A percentile compares a stretch with the other conserved stretches of the same genome.
These are phyloP conservation scores for Diaporthe sp. DNA, from an alignment of 2,329 filamentous ascomycete species.

Conservation along the genomic window DNA sequence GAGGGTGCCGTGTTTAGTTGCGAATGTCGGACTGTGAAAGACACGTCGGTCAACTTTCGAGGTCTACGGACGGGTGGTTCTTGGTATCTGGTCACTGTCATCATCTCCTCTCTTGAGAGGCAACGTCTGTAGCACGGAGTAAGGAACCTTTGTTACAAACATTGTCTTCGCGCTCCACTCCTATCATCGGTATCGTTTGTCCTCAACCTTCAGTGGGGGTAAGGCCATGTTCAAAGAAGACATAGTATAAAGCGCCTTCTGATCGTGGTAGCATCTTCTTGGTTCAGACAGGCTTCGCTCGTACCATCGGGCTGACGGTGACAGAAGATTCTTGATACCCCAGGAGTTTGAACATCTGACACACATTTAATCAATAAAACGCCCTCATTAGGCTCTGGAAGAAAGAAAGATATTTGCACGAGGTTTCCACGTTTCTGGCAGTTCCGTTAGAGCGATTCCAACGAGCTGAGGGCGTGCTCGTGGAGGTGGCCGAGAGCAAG, in stretches of 20 bases:
- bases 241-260: background rate
- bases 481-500: background rate
- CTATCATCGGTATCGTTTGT: background rate
- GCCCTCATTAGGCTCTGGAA: background rate
- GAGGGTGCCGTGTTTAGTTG: background rate
- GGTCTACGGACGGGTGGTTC: background rate
- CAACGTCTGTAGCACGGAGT: background rate
- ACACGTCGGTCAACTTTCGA: background rate
- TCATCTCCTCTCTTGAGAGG: background rate
- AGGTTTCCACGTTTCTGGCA: rapidly evolving
- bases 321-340: background rate
- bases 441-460: background rate
- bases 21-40: background rate
- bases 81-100: background rate
- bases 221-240: background rate
- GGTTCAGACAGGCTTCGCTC: background rate
- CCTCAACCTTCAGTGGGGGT: too few species aligned
- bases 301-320: background rate
- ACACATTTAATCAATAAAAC: rapidly evolving
- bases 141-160: background rate
- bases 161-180: background rate
- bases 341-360: background rate
- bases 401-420: background rate
- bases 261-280: background rate
- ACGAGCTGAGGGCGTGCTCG: background rate